Evolutionary conservation across 805 yeast species (phyloP), one percentile per base, ranked within the genome.

Genomic region (Saccharomycopsis sp.): DNA sequence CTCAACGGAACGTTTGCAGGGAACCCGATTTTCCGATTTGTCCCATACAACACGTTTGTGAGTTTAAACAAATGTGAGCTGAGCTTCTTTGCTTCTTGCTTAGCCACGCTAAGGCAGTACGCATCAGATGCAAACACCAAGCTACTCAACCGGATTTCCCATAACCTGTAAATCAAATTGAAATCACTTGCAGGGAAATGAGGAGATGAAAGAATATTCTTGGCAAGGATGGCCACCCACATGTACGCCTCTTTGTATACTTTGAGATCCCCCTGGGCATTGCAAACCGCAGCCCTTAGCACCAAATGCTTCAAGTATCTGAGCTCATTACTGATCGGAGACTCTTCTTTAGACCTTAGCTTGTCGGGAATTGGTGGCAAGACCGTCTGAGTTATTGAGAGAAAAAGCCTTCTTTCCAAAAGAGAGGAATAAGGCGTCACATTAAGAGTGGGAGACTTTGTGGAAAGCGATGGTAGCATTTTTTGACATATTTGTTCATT

Each of bases 81-180:
- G 4, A 55, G 34, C 21, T 50, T 48, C 13, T 48, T 49, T 13
- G 56, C 38, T 30, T 56, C 60, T 19, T 53, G 53, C 38, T 53
- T 57, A 3, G 59, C 56, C 0, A 52, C 22, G 12, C 33, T 38
- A 10, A 29, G 16, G 15, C 47, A 43, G 9, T 48, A 33, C 3
- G 50, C 34, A 31, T 56, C 58, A 23, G 45, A 50, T 1, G 54
- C 45, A 21, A 55, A 45, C 1, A 54, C 18, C 15, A 56, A 36
- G 1, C 46, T 20, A 0, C 47, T 36, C 2, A 56, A 48, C 18
- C 55, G 49, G 4, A 52, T 33, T 34, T 53, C 59, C 60, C 60
- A 56, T 2, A 53, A 30, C 27, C 33, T 22, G 13, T 42, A 46
- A 16, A 46, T 38, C 29, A 33, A 19, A 4, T n/a, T n/a, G 13